phyloP scores from a whole-genome alignment of 139 green algal species.

The Coelastrella sp. region DNA sequence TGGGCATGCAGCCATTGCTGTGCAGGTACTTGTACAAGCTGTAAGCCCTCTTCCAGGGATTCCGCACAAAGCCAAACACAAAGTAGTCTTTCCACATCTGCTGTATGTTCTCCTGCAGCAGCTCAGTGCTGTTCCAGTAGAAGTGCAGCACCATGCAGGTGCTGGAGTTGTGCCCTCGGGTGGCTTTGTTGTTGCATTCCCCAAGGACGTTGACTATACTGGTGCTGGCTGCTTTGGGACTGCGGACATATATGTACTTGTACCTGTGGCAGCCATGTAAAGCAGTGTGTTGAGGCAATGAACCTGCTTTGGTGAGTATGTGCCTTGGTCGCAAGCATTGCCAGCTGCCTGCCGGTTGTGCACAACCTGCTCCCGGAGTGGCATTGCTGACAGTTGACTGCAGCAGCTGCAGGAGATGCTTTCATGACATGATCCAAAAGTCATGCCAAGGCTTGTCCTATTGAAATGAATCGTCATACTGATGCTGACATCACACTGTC shows the following conservation, averaged over 20 bases:
- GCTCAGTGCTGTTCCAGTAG: slow-evolving; percentile 32
- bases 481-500: background rate
- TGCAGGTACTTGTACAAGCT: slow-evolving; percentile 54
- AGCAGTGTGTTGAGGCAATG: background rate
- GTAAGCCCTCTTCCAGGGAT: slow-evolving; percentile 52
- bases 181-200: slow-evolving; percentile 46
- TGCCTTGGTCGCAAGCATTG: too few species aligned
- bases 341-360: too few species aligned
- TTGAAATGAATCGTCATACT: too few species aligned
- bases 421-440: too few species aligned
- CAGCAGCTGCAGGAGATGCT: too few species aligned
- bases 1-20: slow-evolving; percentile 23
- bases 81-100: slow-evolving; percentile 61
- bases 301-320: background rate
- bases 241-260: slow-evolving; percentile 62
- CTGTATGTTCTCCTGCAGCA: slow-evolving; percentile 1
- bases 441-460: too few species aligned
- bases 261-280: slow-evolving; percentile 27
- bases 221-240: slow-evolving; percentile 57
- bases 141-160: slow-evolving; percentile 49
- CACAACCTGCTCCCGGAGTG: too few species aligned
- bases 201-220: slow-evolving; percentile 50
- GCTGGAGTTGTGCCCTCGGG: slow-evolving; percentile 28
- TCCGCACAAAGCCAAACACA: slow-evolving; percentile 61
- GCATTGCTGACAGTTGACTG: too few species aligned